These are phyloP conservation scores for Saccharomycopsis fibuligera DNA, from an alignment of 805 yeast species.

Conservation along the genomic window DNA sequence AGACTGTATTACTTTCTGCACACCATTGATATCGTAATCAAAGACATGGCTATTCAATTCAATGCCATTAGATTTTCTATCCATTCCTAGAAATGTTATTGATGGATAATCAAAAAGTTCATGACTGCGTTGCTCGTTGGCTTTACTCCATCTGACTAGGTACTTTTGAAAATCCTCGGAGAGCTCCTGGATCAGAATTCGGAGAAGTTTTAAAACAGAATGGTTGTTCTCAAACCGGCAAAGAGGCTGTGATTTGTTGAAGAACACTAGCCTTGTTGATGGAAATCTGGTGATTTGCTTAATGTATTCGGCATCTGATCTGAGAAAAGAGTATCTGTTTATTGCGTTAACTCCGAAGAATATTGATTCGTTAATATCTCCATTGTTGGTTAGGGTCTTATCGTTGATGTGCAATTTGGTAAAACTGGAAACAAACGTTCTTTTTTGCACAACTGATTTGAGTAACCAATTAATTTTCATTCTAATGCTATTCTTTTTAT, in stretches of 20 bases:
- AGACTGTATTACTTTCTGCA: background rate
- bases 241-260: constrained; percentile 16
- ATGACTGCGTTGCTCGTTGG: background rate
- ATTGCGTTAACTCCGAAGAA: constrained; percentile 30
- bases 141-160: background rate
- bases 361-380: background rate
- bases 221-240: background rate
- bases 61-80: background rate
- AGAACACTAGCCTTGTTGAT: constrained; percentile 36
- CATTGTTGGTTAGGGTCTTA: background rate
- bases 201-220: background rate
- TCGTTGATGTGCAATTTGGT: background rate
- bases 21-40: too few species aligned
- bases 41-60: constrained; percentile 2
- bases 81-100: constrained; percentile 15
- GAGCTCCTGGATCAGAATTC: background rate
- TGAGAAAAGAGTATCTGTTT: constrained; percentile 49
- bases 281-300: constrained; percentile 36
- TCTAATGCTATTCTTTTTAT: too few species aligned
- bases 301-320: constrained; percentile 44
- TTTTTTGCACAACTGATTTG: too few species aligned
- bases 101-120: background rate
- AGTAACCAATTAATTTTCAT: too few species aligned
- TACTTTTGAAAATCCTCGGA: background rate
- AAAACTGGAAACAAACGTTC: background rate